These are phyloP conservation scores for Flaveria sonorensis DNA, from an alignment of 129 eudicot genomes.

Conservation along the genomic window DNA sequence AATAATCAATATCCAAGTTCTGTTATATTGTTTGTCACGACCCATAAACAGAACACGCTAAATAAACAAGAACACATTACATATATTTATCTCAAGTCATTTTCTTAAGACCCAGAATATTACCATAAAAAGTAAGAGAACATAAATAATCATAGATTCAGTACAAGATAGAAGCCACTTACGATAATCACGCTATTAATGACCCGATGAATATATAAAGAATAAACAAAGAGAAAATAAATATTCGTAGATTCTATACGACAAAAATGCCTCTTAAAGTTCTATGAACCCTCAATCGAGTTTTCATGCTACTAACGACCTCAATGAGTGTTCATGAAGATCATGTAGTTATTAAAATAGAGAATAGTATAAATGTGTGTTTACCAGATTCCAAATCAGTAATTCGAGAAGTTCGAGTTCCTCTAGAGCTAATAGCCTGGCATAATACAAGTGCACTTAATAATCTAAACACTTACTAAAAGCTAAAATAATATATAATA, in stretches of 20 bases:
- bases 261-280: not conserved
- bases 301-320: not conserved
- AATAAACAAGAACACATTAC: not conserved
- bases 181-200: not conserved
- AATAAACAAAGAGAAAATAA: not conserved
- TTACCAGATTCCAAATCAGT: not conserved
- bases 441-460: not conserved
- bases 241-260: not conserved
- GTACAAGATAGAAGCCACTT: not conserved
- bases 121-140: not conserved
- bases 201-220: not conserved
- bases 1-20: not conserved
- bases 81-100: not conserved
- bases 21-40: not conserved
- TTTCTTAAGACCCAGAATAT: not conserved
- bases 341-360: not conserved
- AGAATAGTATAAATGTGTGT: not conserved
- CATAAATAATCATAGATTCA: not conserved
- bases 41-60: not conserved
- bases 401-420: not conserved
- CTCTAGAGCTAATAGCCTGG: not conserved
- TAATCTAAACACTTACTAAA: slow-evolving; percentile 3
- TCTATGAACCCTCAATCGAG: not conserved
- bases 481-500: not conserved
- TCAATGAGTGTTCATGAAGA: not conserved